These are phyloP conservation scores for Teratosphaeria pseudoeucalypti DNA, from an alignment of 2,329 filamentous ascomycete species.

Conservation along the genomic window DNA sequence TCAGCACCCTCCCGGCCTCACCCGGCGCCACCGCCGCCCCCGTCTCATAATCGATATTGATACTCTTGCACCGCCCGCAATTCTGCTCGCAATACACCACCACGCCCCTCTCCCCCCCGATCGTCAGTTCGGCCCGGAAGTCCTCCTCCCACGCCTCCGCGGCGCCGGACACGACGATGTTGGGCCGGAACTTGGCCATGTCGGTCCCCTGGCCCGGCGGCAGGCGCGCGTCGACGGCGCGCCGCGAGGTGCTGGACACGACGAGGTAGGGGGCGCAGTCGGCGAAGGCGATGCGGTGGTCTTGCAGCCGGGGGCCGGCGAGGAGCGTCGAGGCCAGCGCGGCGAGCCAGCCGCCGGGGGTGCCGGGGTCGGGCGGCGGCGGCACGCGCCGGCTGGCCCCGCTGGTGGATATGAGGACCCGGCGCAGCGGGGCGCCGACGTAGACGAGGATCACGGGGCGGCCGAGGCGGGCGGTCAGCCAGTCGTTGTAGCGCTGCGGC, in stretches of 20 bases:
- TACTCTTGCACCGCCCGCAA: constrained; percentile 35
- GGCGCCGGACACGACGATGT: constrained; percentile 35
- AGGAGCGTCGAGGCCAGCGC: constrained; percentile 8
- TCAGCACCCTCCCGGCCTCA: constrained; percentile 32
- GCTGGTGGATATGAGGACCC: constrained; percentile 29
- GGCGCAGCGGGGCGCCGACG: constrained; percentile 31
- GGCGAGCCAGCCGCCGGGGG: constrained; percentile 22
- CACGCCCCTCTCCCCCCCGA: constrained; percentile 16
- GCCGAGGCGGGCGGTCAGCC: constrained; percentile 36
- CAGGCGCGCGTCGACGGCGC: constrained; percentile 46
- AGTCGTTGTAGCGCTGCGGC: constrained; percentile 30
- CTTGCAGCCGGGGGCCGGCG: background rate
- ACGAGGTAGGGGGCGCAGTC: constrained; percentile 69
- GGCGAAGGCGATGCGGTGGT: constrained; percentile 52
- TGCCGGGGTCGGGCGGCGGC: background rate
- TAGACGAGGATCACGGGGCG: constrained; percentile 34
- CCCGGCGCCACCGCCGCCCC: constrained; percentile 29
- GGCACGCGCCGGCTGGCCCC: background rate
- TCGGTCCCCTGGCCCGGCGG: constrained; percentile 28
- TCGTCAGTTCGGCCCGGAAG: constrained; percentile 32
- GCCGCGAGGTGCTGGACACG: constrained; percentile 58
- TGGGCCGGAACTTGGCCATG: constrained; percentile 38
- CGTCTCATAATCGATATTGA: constrained; percentile 40
- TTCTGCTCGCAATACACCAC: constrained; percentile 34
- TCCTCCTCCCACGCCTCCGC: constrained; percentile 35